A percentile compares a stretch with the other conserved stretches of the same genome.
Conservation (phyloP, 805 yeast species). For the Candida oleophila region DNA sequence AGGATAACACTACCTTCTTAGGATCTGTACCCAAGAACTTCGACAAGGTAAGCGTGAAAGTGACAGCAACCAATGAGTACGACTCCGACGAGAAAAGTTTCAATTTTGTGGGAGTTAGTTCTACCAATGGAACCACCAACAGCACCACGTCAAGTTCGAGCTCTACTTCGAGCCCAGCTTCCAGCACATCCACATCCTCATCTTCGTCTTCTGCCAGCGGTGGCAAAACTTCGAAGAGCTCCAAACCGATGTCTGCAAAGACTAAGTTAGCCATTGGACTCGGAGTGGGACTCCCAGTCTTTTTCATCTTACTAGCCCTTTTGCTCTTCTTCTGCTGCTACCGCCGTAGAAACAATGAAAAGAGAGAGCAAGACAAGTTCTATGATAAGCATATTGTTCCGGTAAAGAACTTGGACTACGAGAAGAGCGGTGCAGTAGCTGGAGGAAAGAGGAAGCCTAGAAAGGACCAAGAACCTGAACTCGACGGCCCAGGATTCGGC, state of each 20-base stretch:
- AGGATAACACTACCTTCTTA: slow-evolving; percentile 58
- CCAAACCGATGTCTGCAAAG: slow-evolving; percentile 21
- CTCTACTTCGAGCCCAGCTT: slow-evolving; percentile 22
- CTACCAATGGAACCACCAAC: slow-evolving; percentile 16
- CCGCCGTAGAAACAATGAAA: slow-evolving; percentile 26
- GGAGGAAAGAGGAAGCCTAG: slow-evolving; percentile 16
- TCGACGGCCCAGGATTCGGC: slow-evolving; percentile 38
- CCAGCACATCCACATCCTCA: slow-evolving; percentile 31
- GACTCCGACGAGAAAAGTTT: slow-evolving; percentile 42
- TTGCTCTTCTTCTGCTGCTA: slow-evolving; percentile 54
- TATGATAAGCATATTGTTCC: slow-evolving; percentile 3
- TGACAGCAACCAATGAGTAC: slow-evolving; percentile 28
- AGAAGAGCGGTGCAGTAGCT: slow-evolving; percentile 25
- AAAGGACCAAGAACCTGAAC: slow-evolving; percentile 11
- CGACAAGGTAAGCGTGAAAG: slow-evolving; percentile 19
- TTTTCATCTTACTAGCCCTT: slow-evolving; percentile 48
- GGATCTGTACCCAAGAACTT: slow-evolving; percentile 57
- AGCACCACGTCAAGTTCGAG: slow-evolving; percentile 22
- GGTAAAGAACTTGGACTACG: slow-evolving; percentile 7
- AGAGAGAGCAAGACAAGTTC: slow-evolving; percentile 15
- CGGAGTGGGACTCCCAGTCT: slow-evolving; percentile 80
- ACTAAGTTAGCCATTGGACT: slow-evolving; percentile 81
- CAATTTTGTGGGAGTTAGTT: slow-evolving; percentile 50
- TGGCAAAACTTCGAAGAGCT: slow-evolving; percentile 12
- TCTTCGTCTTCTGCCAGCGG: slow-evolving; percentile 26